Percentiles rank a stretch among this genome's conserved stretches.
phyloP scores from a whole-genome alignment of 257 asterid species.

The Jaltomata sinuosa region DNA sequence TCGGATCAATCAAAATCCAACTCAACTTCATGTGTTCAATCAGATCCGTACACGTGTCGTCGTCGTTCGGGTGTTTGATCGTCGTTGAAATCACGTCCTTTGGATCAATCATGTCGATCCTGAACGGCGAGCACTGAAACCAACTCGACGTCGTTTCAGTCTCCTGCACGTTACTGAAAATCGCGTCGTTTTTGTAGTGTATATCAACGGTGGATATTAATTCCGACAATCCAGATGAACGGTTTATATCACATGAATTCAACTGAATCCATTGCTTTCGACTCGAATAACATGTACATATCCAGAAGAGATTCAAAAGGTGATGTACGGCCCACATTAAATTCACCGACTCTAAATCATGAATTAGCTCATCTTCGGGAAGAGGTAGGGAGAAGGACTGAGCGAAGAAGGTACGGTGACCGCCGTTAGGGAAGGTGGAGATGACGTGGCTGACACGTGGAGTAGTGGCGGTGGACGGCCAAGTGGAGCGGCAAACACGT shows the following conservation, averaged over 20 bases:
- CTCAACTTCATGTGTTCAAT: constrained; percentile 39
- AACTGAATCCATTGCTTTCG: background rate
- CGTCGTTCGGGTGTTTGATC: constrained; percentile 33
- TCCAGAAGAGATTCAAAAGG: too few species aligned
- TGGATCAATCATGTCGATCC: constrained; percentile 70
- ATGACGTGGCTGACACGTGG: constrained; percentile 33
- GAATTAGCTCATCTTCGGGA: background rate
- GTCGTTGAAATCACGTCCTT: constrained; percentile 59
- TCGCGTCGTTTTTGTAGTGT: constrained; percentile 19
- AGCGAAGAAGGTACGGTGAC: constrained; percentile 62
- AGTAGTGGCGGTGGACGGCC: constrained; percentile 70
- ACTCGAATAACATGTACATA: background rate
- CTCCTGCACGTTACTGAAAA: constrained; percentile 43
- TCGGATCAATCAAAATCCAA: constrained; percentile 69
- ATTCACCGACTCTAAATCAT: background rate
- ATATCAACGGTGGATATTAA: constrained; percentile 78
- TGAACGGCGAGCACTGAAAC: constrained; percentile 83
- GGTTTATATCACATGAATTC: background rate
- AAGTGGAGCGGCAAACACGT: constrained; percentile 45
- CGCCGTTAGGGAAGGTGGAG: constrained; percentile 45
- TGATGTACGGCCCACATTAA: too few species aligned
- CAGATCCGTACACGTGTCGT: constrained; percentile 25
- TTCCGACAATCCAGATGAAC: constrained; percentile 24
- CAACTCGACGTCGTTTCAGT: constrained; percentile 56
- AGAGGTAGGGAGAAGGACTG: constrained; percentile 34